Base-by-base conservation (phyloP, 441 rosid genomes). In the Cnidoscolus chayamansa region DNA sequence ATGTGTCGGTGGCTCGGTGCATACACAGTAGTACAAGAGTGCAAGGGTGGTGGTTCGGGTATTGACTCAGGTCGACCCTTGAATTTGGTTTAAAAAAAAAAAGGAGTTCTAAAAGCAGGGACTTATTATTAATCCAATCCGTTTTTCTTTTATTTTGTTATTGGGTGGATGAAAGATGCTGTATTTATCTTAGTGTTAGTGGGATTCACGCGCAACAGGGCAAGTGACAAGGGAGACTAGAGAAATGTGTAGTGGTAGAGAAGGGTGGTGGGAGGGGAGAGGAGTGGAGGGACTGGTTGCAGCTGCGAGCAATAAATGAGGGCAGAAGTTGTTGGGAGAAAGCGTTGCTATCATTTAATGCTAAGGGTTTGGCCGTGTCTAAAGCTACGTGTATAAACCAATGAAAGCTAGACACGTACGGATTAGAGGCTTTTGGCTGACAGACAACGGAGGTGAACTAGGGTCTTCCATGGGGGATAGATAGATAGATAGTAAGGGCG, bases 41-140 rank as follows among this genome's bases (percentile, higher is more conserved):
- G 89, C 84, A 81, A 81, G 83, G 84, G 84, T 84, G 88, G 90
- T 90, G 94, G 97, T 94, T 94, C 97, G 97, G 98, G 98, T 86
- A 94, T 94, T 90, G 98, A 92, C 98, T 92, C 81, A 76, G 86
- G 83, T 82, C 72, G 82, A 81, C 89, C 88, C 88, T 75, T 57
- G 72, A 31, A 32, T 67, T 40, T 70, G 73, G 82, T 71, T 83
- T 72, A 5, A 8, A 51, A 35, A 0, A 56, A 60, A 45, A 48
- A 72, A 32, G 1, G 48, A 37, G 31, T 51, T 10, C 65, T 17
- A 35, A 30, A 37, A 16, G 25, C 4, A 25, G 43, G 15, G 8
- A 63, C 20, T 45, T 58, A 17, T 53, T 20, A 19, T 48, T 20
- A 16, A 53, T 8, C 17, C 17, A 9, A n/a, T 47, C 7, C 47